Conservation (phyloP, 352 stramenopile genomes). For the Globisporangium spiculum region DNA sequence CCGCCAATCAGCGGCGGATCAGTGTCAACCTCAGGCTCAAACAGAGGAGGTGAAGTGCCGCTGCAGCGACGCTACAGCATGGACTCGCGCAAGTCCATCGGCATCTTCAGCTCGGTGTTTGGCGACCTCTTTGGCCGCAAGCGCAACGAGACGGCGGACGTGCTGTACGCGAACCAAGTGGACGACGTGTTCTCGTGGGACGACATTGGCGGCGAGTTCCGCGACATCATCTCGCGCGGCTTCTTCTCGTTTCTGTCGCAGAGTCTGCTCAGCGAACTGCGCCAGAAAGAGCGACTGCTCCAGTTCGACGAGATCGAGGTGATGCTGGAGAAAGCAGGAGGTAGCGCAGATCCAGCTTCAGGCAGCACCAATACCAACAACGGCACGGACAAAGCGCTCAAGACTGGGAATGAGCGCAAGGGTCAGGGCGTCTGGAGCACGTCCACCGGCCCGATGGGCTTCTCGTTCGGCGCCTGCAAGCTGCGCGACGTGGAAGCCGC, state of each 20-base stretch:
- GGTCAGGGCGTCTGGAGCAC: constrained; percentile 70
- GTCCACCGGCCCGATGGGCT: constrained; percentile 45
- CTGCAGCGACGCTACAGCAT: constrained; percentile 51
- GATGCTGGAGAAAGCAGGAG: not conserved
- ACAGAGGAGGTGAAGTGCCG: not conserved
- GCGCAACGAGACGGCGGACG: constrained; percentile 48
- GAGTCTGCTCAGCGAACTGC: constrained; percentile 41
- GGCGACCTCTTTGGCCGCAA: constrained; percentile 69
- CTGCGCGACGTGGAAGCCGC: constrained; percentile 60
- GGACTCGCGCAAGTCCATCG: constrained; percentile 41
- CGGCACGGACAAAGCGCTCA: constrained; percentile 16
- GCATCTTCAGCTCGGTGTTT: constrained; percentile 64
- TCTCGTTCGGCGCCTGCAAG: constrained; percentile 55
- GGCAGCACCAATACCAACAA: not conserved
- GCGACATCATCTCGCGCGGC: constrained; percentile 59
- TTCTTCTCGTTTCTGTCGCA: constrained; percentile 63
- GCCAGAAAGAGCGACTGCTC: constrained; percentile 17
- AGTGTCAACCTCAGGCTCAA: constrained; percentile 13
- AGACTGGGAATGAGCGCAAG: constrained; percentile 38
- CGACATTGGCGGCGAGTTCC: constrained; percentile 51
- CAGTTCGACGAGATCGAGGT: constrained; percentile 26
- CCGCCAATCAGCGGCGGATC: not conserved
- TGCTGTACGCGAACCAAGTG: constrained; percentile 35
- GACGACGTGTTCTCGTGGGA: constrained; percentile 71
- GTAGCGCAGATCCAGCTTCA: not conserved